Base-by-base conservation (phyloP, 2,329 filamentous ascomycete species). In the Fusarium graminum region DNA sequence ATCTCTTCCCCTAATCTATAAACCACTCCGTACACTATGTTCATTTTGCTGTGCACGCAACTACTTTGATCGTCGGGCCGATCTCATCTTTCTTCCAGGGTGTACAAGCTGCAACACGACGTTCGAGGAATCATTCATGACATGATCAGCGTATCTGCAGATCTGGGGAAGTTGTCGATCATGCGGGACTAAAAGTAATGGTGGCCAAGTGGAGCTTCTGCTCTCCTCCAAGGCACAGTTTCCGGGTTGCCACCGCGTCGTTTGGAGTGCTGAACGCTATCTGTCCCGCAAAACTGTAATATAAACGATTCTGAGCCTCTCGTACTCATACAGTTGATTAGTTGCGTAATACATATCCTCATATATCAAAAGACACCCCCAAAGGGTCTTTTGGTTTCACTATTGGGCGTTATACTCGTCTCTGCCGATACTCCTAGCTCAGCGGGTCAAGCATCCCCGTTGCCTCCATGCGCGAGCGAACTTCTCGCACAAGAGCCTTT, bases 401-500 rank as follows among this genome's bases (percentile, higher is more conserved):
- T 30, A 58, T 40, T 49, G 25, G 46, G 38, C 57, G 30, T 54
- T 53, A 22, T 28, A 45, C 22, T 42, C 58, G 51, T 63, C 63
- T 52, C 54, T 54, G 60, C 40, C 39, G 60, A 61, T 67, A 50
- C 29, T 55, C 46, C 68, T 71, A 73, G 52, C 59, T 66, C 51
- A 67, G 59, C 46, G 63, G 69, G 26, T 70, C 73, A 52, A 78
- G 61, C 67, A 74, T 67, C 17, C 72, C 78, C 11, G 75, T 74
- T n/a, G 77, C 79, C 47, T 92, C 91, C 78, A 93, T 85, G 68
- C 92, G 86, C 6, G 91, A 91, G 69, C 94, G 86, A 13, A 97
- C 90, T 77, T 98, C 94, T 63, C 93, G 86, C 63, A 97, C 91
- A 70, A 98, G 81, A 5, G 93, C 93, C 80, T 98, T 98, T 28